These are phyloP conservation scores for Amaranthus palmeri DNA, from an alignment of 148 eudicot genomes.

Conservation along the genomic window DNA sequence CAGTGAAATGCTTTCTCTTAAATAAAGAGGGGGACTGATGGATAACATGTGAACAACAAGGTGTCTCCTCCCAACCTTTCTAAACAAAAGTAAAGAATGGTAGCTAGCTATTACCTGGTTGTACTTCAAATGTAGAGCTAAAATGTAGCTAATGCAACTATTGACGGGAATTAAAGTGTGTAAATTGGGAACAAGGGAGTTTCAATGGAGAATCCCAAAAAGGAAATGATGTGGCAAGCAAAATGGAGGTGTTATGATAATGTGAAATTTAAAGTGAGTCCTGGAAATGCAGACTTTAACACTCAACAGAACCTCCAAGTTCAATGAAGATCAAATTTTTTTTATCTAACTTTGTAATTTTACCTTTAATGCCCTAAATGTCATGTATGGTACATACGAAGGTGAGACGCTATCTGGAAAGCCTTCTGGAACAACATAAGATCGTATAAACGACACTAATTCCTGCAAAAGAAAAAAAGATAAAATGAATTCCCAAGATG, in stretches of 20 bases:
- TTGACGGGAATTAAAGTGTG: no score
- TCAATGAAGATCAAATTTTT: neutral
- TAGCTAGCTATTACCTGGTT: neutral
- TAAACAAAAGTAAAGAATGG: neutral
- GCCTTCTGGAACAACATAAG: slow-evolving; percentile 98
- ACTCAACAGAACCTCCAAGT: slow-evolving; percentile 2
- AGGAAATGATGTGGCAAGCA: no score
- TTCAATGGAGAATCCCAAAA: no score
- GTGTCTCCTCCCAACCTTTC: neutral
- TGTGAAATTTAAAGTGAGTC: neutral
- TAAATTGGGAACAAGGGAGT: no score
- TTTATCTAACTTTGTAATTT: neutral
- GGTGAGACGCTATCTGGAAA: slow-evolving; percentile 90
- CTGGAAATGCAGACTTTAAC: neutral
- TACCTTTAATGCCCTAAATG: slow-evolving; percentile 99
- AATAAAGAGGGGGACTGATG: neutral
- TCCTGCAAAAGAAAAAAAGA: slow-evolving; percentile 43
- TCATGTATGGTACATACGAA: slow-evolving; percentile 97
- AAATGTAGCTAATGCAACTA: no score
- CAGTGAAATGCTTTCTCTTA: neutral
- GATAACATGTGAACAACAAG: neutral
- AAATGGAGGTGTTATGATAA: neutral
- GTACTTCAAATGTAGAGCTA: neutral
- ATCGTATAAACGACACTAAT: slow-evolving; percentile 70
- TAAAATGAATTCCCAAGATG: neutral